Evolutionary conservation across 306 rosid species (phyloP).

Genomic region (Macrotyloma uniflorum): DNA sequence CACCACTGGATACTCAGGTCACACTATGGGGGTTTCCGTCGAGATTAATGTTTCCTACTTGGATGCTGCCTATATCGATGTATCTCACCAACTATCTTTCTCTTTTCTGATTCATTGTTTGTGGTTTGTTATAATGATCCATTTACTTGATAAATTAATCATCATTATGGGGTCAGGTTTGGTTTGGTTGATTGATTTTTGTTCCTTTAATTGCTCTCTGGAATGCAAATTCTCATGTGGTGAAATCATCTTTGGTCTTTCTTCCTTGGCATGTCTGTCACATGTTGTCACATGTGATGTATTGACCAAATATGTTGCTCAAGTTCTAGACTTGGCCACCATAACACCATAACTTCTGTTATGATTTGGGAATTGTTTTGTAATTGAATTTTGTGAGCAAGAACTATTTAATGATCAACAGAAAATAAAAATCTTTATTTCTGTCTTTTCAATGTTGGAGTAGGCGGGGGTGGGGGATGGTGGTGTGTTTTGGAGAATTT

Average conservation of each 20-base stretch:
- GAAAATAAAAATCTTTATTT: neutral
- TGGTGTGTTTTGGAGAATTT: neutral
- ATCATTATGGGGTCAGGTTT: too few relatives aligned
- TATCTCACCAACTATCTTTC: slow-evolving; percentile 29
- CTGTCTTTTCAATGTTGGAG: neutral
- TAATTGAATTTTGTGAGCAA: too few relatives aligned
- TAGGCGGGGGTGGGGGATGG: too few relatives aligned
- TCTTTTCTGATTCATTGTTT: neutral
- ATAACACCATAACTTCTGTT: too few relatives aligned
- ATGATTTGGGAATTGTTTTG: neutral
- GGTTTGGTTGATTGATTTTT: neutral
- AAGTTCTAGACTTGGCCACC: slow-evolving; percentile 5
- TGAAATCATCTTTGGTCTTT: too few relatives aligned
- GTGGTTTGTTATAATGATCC: neutral
- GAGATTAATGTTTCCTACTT: slow-evolving; percentile 80
- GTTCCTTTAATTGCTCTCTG: neutral
- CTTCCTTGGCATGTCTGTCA: too few relatives aligned
- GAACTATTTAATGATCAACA: neutral
- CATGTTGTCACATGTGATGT: too few relatives aligned
- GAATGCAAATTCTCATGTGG: neutral
- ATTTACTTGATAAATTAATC: neutral
- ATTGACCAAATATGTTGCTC: too few relatives aligned
- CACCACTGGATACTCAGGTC: slow-evolving; percentile 47
- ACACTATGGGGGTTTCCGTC: slow-evolving; percentile 64
- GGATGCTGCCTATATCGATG: slow-evolving; percentile 82